Conservation (phyloP, 257 asterid species). For the Vinca minor region DNA sequence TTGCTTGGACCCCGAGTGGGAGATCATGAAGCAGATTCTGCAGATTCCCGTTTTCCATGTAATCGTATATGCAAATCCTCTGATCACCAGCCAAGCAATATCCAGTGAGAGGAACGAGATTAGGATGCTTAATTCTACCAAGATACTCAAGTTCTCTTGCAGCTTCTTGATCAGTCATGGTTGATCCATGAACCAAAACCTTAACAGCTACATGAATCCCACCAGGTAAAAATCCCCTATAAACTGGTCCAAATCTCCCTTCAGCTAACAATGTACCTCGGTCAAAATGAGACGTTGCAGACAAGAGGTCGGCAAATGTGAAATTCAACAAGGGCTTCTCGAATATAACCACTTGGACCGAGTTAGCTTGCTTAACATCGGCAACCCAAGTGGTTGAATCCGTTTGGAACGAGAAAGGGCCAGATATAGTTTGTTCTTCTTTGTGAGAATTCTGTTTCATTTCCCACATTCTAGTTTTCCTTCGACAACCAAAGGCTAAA, state of each 20-base stretch:
- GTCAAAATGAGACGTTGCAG: conserved; percentile 76
- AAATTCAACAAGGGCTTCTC: conserved; percentile 78
- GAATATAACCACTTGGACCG: conserved; percentile 62
- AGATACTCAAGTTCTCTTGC: conserved; percentile 74
- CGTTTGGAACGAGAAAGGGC: conserved; percentile 74
- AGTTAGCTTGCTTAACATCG: conserved; percentile 70
- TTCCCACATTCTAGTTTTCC: conserved; percentile 54
- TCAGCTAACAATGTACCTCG: conserved; percentile 68
- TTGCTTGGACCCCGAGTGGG: conserved; percentile 60
- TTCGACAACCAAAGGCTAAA: conserved; percentile 71
- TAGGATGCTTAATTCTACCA: conserved; percentile 73
- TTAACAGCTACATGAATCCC: conserved; percentile 78
- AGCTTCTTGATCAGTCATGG: conserved; percentile 72
- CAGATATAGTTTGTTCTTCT: conserved; percentile 61
- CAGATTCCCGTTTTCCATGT: conserved; percentile 81
- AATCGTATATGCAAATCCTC: conserved; percentile 75
- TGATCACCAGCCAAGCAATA: conserved; percentile 89
- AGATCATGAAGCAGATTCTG: conserved; percentile 70
- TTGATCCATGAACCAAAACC: conserved; percentile 69
- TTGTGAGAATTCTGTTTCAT: conserved; percentile 47
- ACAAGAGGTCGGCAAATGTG: conserved; percentile 67
- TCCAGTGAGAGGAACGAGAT: conserved; percentile 73
- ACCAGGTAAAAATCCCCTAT: conserved; percentile 62
- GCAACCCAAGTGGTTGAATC: conserved; percentile 88
- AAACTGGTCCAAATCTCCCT: conserved; percentile 80